Percentiles rank a stretch among this genome's conserved stretches.
phyloP scores from a whole-genome alignment of 306 rosid genomes.

The Cicer bijugum region DNA sequence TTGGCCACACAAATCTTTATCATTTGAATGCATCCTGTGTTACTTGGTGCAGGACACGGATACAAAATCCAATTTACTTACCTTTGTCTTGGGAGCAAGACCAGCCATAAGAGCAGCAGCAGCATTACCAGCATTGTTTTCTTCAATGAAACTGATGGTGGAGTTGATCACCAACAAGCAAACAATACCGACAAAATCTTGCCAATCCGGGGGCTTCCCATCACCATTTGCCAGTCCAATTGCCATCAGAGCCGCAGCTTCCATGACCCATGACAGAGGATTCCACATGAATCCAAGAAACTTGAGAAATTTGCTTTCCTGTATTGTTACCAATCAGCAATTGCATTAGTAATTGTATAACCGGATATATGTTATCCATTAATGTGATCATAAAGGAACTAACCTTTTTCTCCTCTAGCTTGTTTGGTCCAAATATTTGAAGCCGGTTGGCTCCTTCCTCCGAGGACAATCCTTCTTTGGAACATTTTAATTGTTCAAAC shows the following conservation, averaged over 20 bases:
- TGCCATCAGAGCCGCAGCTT: constrained; percentile 94
- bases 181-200: constrained; percentile 87
- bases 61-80: constrained; percentile 31
- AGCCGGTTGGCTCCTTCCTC: constrained; percentile 88
- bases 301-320: constrained; percentile 97
- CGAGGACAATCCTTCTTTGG: constrained; percentile 69
- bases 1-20: background rate
- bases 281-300: constrained; percentile 99
- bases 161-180: constrained; percentile 88
- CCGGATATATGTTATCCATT: background rate
- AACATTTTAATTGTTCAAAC: constrained; percentile 85
- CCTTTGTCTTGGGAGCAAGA: constrained; percentile 99
- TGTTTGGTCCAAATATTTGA: constrained; percentile 94
- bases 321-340: constrained; percentile 43
- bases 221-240: constrained; percentile 94
- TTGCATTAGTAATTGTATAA: constrained; percentile 26
- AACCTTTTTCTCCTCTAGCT: constrained; percentile 95
- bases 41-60: constrained; percentile 1
- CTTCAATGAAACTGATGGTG: constrained; percentile 97
- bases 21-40: background rate
- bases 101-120: constrained; percentile 99
- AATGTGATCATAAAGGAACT: background rate
- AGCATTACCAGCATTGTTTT: constrained; percentile 97
- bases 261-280: constrained; percentile 99
- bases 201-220: constrained; percentile 95